A percentile compares a stretch with the other conserved stretches of the same genome.
These are phyloP conservation scores for Cystobasidium tubakii DNA, from an alignment of 768 basidiomycete species.

Conservation along the genomic window DNA sequence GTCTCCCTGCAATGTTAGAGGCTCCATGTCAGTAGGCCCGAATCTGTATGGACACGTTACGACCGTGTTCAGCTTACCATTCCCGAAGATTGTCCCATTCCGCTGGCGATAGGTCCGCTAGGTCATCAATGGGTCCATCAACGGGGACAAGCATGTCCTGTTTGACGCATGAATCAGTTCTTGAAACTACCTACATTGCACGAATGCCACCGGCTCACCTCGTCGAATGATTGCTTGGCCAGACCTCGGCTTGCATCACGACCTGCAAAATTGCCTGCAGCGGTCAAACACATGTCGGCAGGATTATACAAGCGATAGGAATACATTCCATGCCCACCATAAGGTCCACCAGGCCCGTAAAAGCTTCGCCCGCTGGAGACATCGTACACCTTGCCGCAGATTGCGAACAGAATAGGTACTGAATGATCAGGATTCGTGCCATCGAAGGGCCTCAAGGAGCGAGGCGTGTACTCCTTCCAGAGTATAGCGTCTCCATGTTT, in stretches of 20 bases:
- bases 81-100: constrained; percentile 44
- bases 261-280: constrained; percentile 87
- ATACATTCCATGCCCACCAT: constrained; percentile 15
- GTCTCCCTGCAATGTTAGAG: too few species aligned
- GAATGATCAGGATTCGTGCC: constrained; percentile 56
- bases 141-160: constrained; percentile 83
- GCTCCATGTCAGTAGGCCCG: too few species aligned
- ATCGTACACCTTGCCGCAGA: constrained; percentile 83
- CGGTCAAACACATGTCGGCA: background rate
- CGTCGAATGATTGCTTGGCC: constrained; percentile 85
- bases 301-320: background rate
- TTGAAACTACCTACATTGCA: too few species aligned
- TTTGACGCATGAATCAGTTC: background rate
- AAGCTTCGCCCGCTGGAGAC: constrained; percentile 82
- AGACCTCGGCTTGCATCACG: constrained; percentile 91
- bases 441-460: constrained; percentile 38
- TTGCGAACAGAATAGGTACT: constrained; percentile 67
- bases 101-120: constrained; percentile 61
- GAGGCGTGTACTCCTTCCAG: constrained; percentile 35
- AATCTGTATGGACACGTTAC: too few species aligned
- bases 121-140: constrained; percentile 76
- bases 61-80: constrained; percentile 25
- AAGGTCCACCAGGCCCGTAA: constrained; percentile 73
- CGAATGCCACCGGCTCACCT: constrained; percentile 46
- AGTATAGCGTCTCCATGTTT: constrained; percentile 20